A percentile compares a stretch with the other conserved stretches of the same genome.
These are phyloP conservation scores for Diddensiella caesifluorescens DNA, from an alignment of 805 yeast species.

Conservation along the genomic window DNA sequence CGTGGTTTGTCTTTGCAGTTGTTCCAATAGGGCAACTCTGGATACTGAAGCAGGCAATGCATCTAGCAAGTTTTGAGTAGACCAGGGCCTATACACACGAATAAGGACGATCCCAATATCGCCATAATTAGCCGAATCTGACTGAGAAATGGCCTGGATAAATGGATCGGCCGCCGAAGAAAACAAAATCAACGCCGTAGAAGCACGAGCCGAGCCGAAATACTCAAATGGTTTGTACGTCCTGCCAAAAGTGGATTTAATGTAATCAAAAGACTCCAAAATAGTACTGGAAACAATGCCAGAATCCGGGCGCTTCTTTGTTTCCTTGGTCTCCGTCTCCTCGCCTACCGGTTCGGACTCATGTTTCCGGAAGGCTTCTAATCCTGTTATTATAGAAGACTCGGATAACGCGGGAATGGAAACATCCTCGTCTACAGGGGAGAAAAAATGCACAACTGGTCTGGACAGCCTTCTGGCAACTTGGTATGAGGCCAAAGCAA, in stretches of 20 bases:
- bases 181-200: conserved; percentile 53
- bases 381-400: no score
- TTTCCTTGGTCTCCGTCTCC: conserved; percentile 19
- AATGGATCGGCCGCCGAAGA: conserved; percentile 52
- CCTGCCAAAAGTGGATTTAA: conserved; percentile 11
- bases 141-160: conserved; percentile 34
- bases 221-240: conserved; percentile 40
- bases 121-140: conserved; percentile 27
- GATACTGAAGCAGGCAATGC: conserved; percentile 51
- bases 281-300: conserved; percentile 14
- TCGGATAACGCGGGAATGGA: no score
- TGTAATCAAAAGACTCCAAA: conserved; percentile 2
- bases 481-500: conserved; percentile 54
- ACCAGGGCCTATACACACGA: conserved; percentile 71
- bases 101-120: conserved; percentile 49
- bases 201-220: conserved; percentile 38
- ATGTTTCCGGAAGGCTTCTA: conserved; percentile 4
- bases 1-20: conserved; percentile 42
- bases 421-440: conserved; percentile 19
- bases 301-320: conserved; percentile 14
- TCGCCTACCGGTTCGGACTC: no score
- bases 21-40: conserved; percentile 61
- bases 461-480: conserved; percentile 44
- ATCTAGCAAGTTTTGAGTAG: conserved; percentile 44
- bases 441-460: conserved; percentile 70